Evolutionary conservation across 1,284 basidiomycete species (phyloP), one percentile per base, ranked within the genome.

Genomic region (Cryptococcus deneoformans): DNA sequence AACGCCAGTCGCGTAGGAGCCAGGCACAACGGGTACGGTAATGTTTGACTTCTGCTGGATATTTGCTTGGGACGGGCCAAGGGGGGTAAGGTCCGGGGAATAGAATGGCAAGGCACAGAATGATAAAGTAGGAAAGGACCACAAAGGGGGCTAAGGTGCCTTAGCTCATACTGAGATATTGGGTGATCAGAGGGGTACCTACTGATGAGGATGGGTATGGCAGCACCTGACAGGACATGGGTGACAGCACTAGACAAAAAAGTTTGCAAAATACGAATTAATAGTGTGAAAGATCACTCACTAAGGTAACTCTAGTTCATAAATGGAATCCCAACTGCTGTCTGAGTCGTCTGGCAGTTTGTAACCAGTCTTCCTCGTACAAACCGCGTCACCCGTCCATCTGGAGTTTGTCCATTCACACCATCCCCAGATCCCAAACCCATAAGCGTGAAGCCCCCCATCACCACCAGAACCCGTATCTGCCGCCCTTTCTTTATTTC

Each of bases 361-460:
- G 50, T 56, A 61, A 45, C 54, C 54, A 3, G 46, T 45, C 29
- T 56, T 56, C 38, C 56, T 61, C 1, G 60, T 61, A 38, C 60
- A 61, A 20, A 34, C 56, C 5, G 60, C 60, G 43, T 58, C 9
- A 12, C 60, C 56, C 24, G 37, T 40, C 60, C 56, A 58, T 5
- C 53, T 47, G 3, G 47, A 47, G 24, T 58, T 53, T 10, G 54
- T 34, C 60, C 60, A 61, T 48, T 58, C 57, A 35, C 60, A 61
- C 60, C 60, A 61, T 39, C 60, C 60, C 60, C 60, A 61, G 16
- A 61, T 56, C 12, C 60, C 60, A 37, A 61, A 58, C 24, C 60
- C 60, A 34, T 61, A 61, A 0, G 60, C 60, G 40, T 58, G 53
- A 7, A 61, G 45, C 34, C 53, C 48, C 12, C 35, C 34, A 8